Base-by-base conservation (phyloP, 23 red algal species). In the Cyanidioschyzon merolae region DNA sequence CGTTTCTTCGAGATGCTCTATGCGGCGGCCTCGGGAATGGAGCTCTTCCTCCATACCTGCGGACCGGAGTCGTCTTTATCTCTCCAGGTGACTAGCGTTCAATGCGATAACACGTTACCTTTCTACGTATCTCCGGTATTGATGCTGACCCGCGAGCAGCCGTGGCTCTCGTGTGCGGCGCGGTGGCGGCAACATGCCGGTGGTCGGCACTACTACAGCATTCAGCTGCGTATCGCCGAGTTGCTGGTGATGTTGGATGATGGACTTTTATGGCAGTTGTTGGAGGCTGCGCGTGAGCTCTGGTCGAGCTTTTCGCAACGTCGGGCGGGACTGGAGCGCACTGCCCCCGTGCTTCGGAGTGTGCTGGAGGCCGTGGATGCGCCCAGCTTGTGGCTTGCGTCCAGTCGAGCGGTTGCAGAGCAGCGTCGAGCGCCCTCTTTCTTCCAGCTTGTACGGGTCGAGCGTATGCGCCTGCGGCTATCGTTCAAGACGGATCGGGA, bases 61-160 rank as follows among this genome's bases (percentile, higher is more conserved):
- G 63, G 63, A 3, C n/a, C 7, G 12, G 63, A 71, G 63, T 71
- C 63, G 63, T 15, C 63, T 17, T 27, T 71, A 3, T 3, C 21
- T 3, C 63, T 71, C 12, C 7, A 25, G 12, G 63, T 71, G 12
- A 27, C 2, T 3, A 27, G 3, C 7, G 32, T 71, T 25, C 63
- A 71, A 27, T 71, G 63, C 63, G 63, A 71, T 35, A 71, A 71
- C 63, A 32, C 63, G n/a, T 35, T 71, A 27, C 63, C 63, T 7
- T 32, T 71, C n/a, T 71, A 71, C 32, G 63, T 35, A 7, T 71
- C n/a, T 7, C 63, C 63, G 63, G 63, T 71, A 3, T 3, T 71
- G 63, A 35, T 71, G n/a, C 7, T 35, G 12, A 17, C 63, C 63
- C 7, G 7, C 63, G 16, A 71, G 63, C 3, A 25, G 63, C 63